These are phyloP conservation scores for Alternaria dauci DNA, from an alignment of 2,329 filamentous ascomycete species.

Conservation along the genomic window DNA sequence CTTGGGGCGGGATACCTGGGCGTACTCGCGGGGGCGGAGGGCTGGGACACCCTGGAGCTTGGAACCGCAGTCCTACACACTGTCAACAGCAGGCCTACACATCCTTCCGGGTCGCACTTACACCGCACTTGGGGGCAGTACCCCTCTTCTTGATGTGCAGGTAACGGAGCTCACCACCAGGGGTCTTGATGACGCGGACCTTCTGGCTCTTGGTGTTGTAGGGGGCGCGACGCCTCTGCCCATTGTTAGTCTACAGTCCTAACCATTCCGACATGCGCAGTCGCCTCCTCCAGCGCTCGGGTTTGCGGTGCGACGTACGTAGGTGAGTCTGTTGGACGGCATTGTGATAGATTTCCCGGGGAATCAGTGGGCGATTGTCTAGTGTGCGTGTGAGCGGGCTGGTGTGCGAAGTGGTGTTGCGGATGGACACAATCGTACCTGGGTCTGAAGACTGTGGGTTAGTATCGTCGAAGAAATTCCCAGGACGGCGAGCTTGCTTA, in stretches of 20 bases:
- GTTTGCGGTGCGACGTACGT: constrained; percentile 56
- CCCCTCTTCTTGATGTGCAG: constrained; percentile 99
- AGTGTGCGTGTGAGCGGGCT: constrained; percentile 38
- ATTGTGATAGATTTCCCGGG: constrained; percentile 57
- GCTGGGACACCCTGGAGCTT: constrained; percentile 98
- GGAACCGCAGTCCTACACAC: constrained; percentile 87
- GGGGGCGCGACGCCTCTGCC: constrained; percentile 64
- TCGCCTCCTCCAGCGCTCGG: constrained; percentile 16
- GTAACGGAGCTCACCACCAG: constrained; percentile 92
- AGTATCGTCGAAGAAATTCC: constrained; percentile 20
- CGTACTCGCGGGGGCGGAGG: constrained; percentile 97
- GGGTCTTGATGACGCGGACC: constrained; percentile 79
- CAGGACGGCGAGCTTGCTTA: constrained; percentile 36
- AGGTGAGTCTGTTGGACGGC: constrained; percentile 64
- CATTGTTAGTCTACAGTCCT: constrained; percentile 41
- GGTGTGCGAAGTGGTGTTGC: constrained; percentile 10
- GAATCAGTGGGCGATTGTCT: constrained; percentile 45
- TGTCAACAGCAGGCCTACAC: constrained; percentile 22
- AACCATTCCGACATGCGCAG: constrained; percentile 16
- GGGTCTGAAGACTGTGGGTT: constrained; percentile 25
- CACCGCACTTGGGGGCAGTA: constrained; percentile 89
- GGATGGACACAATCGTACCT: constrained; percentile 34
- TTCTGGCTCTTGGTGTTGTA: constrained; percentile 99
- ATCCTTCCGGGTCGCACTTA: constrained; percentile 33
- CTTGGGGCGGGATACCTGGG: constrained; percentile 96